phyloP scores from a whole-genome alignment of 345 rosid species.

The Acer campestre region DNA sequence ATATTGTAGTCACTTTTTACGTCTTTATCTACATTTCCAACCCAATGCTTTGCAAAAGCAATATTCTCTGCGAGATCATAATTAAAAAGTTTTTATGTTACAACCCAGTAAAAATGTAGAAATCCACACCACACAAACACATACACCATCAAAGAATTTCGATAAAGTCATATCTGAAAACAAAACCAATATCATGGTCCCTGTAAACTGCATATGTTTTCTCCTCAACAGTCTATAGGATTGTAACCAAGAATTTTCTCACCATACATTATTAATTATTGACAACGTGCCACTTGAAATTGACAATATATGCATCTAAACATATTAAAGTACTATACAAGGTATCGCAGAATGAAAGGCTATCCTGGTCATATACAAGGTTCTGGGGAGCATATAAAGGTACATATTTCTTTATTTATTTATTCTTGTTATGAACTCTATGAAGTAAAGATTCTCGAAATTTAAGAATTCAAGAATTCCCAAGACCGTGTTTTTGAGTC shows the following conservation, averaged over 20 bases:
- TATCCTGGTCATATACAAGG: background rate
- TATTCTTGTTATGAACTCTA: too few species aligned
- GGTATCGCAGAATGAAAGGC: background rate
- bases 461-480: too few species aligned
- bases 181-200: background rate
- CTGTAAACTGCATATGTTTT: background rate
- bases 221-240: background rate
- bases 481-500: too few species aligned
- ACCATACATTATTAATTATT: too few species aligned
- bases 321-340: background rate
- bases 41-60: background rate
- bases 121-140: background rate
- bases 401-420: too few species aligned
- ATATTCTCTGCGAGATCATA: background rate
- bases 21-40: constrained; percentile 5
- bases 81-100: background rate
- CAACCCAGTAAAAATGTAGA: background rate
- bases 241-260: background rate
- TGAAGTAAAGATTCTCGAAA: too few species aligned
- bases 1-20: background rate
- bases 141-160: background rate
- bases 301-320: background rate
- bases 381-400: background rate
- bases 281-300: background rate
- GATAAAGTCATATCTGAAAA: background rate